Percentiles rank a stretch among this genome's conserved stretches.
These are phyloP conservation scores for Spirogloea muscicola DNA, from an alignment of 139 green algal species.

Conservation along the genomic window DNA sequence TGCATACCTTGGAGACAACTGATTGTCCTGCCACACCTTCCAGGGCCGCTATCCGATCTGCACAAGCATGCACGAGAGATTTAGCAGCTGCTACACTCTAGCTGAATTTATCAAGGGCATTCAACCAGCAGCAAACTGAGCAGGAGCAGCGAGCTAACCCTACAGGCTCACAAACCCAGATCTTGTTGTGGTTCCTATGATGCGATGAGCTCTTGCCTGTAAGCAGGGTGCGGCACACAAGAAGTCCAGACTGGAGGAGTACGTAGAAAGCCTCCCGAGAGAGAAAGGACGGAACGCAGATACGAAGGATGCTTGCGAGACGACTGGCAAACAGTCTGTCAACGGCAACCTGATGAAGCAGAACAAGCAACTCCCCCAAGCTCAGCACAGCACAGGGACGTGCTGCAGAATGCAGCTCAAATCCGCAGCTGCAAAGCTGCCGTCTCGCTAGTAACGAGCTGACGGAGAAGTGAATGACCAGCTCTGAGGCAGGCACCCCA, in stretches of 20 bases:
- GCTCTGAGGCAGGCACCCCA: too few species aligned
- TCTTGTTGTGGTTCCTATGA: neutral
- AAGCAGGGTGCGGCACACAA: neutral
- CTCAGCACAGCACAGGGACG: too few species aligned
- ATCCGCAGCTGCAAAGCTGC: too few species aligned
- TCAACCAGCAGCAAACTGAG: too few species aligned
- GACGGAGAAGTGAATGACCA: too few species aligned
- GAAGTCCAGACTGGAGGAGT: constrained; percentile 1
- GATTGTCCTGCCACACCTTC: constrained; percentile 29
- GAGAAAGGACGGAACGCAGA: neutral
- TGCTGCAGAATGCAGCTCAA: too few species aligned
- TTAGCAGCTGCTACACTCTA: too few species aligned
- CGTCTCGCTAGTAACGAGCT: too few species aligned
- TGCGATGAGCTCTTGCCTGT: neutral
- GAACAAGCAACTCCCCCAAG: too few species aligned
- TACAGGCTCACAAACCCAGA: neutral
- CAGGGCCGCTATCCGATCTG: constrained; percentile 23
- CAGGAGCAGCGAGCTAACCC: neutral
- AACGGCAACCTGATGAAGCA: constrained; percentile 4
- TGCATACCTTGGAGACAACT: constrained; percentile 26
- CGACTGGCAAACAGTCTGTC: constrained; percentile 7
- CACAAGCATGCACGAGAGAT: too few species aligned
- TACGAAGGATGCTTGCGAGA: neutral
- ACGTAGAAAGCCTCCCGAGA: constrained; percentile 8
- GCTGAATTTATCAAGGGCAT: too few species aligned